Base-by-base conservation (phyloP, 768 basidiomycete species). In the Agrocybe pediades region DNA sequence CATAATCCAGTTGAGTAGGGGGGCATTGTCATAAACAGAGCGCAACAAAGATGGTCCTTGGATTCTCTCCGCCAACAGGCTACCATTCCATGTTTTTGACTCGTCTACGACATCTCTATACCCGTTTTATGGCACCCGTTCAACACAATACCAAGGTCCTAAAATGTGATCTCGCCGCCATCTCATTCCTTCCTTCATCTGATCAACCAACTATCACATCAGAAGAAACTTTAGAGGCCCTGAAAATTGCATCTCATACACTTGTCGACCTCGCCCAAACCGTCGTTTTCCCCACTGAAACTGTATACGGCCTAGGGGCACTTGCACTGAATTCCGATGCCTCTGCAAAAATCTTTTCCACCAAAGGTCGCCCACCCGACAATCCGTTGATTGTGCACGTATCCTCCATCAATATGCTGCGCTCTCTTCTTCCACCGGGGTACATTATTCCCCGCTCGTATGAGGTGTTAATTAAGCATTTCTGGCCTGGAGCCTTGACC, bases 311-410 rank as follows among this genome's bases (percentile, higher is more conserved):
- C 1, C 84, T 99, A n/a, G 97, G 91, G 24, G 97, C 94, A 0
- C 72, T 86, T 19, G 94, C 96, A 0, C 72, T 93, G 41, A 74
- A 84, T 61, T 58, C 80, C 7, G 58, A 70, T 15, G 93, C 95
- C 2, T 81, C 84, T 5, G 65, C 78, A 2, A 80, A 79, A 61
- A 95, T 99, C 62, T 99, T 94, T 70, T 69, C 80, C 16, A 88
- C 88, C 46, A 99, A 99, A 65, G 92, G 94, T 33, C 82, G 97
- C 49, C 97, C 97, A 6, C 74, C 89, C 3, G 97, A 99, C 70
- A 99, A 99, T 70, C 97, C 97, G 1, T 80, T 99, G 49, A 99
- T 99, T 77, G 90, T 98, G 21, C 97, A 99, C 71, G 85, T 99
- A 55, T 93, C 93, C 7, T 95, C 92, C 0, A 71, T 79, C 19